Base-by-base conservation (phyloP, 2,329 filamentous ascomycete genomes). In the Stagonosporopsis cucurbitacearum region DNA sequence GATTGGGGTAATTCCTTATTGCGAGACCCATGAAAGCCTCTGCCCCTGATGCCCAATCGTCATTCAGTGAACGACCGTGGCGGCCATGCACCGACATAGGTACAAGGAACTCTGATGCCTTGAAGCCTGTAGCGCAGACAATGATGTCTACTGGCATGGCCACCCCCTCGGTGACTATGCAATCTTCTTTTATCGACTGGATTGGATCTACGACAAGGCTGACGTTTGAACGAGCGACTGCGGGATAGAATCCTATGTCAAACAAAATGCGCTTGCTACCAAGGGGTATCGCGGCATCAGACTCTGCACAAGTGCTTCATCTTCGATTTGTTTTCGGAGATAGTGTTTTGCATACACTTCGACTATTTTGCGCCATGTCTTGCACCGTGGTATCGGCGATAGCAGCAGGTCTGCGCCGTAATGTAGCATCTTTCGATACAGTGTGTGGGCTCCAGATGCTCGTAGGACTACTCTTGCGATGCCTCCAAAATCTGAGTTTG, bases 391-490 rank as follows among this genome's bases (percentile, higher is more conserved):
- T 17, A 48, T 25, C 3, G 43, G 32, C 3, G 36, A 48, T 9
- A 54, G 23, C 22, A 48, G 17, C 9, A 54, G 8, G 20, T 48
- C 43, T 43, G 50, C 44, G 22, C 22, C 44, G 19, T 48, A 19
- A 39, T 32, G 26, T 4, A 54, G 28, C 28, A 37, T 13, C 4
- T 26, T 37, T n/a, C 37, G 33, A n/a, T 54, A 48, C 11, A 17
- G 12, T 7, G 20, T 4, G 17, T 54, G 43, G 2, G 50, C 37
- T 13, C 36, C 37, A 19, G 43, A 44, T 12, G 30, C 12, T 25
- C 28, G 26, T 8, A 48, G 12, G 4, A 32, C 3, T 6, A 15
- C 15, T 33, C 25, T 8, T 37, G 11, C 23, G 6, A 39, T 13
- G 12, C 43, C 6, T 23, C 43, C 19, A 32, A 48, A 48, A 11